Conservation (phyloP, 1,284 basidiomycete species). For the Laetiporus sulphureus region DNA sequence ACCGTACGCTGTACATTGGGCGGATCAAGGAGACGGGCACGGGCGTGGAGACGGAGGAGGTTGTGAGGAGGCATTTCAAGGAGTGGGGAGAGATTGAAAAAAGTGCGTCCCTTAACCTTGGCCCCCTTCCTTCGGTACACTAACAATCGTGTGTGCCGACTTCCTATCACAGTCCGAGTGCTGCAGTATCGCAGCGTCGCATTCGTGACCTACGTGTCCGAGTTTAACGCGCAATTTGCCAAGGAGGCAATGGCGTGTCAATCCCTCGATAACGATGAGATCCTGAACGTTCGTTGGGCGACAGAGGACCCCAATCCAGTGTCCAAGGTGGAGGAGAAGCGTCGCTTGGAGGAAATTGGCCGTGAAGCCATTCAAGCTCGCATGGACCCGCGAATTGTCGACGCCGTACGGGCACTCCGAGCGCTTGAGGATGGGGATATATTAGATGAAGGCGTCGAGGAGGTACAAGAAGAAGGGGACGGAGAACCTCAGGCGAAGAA, state of each 20-base stretch:
- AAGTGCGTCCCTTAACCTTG: slow-evolving; percentile 59
- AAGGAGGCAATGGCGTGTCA: slow-evolving; percentile 99
- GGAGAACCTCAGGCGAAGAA: slow-evolving; percentile 27
- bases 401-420: slow-evolving; percentile 77
- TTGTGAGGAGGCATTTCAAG: slow-evolving; percentile 86
- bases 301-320: slow-evolving; percentile 95
- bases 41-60: slow-evolving; percentile 85
- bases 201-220: slow-evolving; percentile 92
- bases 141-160: slow-evolving; percentile 2
- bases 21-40: slow-evolving; percentile 89
- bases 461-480: slow-evolving; percentile 1
- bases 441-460: slow-evolving; percentile 39
- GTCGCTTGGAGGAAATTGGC: slow-evolving; percentile 74
- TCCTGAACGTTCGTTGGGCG: slow-evolving; percentile 96
- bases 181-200: slow-evolving; percentile 93
- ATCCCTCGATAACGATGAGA: slow-evolving; percentile 95
- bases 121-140: slow-evolving; percentile 4
- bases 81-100: slow-evolving; percentile 97
- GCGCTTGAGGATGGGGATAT: slow-evolving; percentile 79
- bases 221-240: slow-evolving; percentile 89
- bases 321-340: slow-evolving; percentile 79
- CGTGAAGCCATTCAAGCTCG: slow-evolving; percentile 78
- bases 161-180: slow-evolving; percentile 62
- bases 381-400: slow-evolving; percentile 80
- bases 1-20: slow-evolving; percentile 93